These are phyloP conservation scores for Ustilago crameri DNA, from an alignment of 1,284 basidiomycete species.

Conservation along the genomic window DNA sequence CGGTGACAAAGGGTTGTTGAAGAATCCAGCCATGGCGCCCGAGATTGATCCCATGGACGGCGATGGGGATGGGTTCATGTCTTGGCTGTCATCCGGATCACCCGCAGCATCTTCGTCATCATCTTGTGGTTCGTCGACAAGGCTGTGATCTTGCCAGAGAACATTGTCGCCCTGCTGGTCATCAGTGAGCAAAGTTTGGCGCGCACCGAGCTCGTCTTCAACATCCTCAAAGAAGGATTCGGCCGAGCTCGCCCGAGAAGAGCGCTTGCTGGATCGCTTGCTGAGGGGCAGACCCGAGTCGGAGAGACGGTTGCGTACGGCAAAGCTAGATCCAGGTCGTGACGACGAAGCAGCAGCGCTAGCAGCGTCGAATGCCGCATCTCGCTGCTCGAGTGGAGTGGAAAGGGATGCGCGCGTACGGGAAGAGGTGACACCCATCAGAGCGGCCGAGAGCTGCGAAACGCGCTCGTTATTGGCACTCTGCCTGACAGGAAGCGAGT, in stretches of 20 bases:
- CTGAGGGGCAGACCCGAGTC: conserved; percentile 12
- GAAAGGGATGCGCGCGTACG: conserved; percentile 27
- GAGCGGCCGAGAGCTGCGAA: conserved; percentile 32
- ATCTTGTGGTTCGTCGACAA: conserved; percentile 3
- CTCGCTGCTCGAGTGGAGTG: conserved; percentile 21
- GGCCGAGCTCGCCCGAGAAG: conserved; percentile 30
- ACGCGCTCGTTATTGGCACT: conserved; percentile 35
- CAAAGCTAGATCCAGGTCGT: conserved; percentile 21
- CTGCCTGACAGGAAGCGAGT: conserved; percentile 48
- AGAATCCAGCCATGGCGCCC: conserved; percentile 57
- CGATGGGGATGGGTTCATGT: conserved; percentile 46
- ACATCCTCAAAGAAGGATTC: conserved; percentile 43
- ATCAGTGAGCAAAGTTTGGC: conserved; percentile 3
- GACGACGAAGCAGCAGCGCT: conserved; percentile 28
- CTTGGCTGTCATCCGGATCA: conserved; percentile 9
- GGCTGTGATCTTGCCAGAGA: conserved; percentile 3
- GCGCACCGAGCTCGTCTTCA: conserved; percentile 29
- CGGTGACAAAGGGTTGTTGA: conserved; percentile 61
- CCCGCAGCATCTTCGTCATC: conserved; percentile 1
- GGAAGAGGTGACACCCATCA: conserved; percentile 25
- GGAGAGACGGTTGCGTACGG: conserved; percentile 23
- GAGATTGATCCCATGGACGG: conserved; percentile 37
- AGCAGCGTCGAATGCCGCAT: conserved; percentile 19
- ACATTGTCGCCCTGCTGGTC: background rate
- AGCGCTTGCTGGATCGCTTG: conserved; percentile 19